Evolutionary conservation across 1,284 basidiomycete species (phyloP), one percentile per base, ranked within the genome.

Genomic region (Schizophyllum commune): DNA sequence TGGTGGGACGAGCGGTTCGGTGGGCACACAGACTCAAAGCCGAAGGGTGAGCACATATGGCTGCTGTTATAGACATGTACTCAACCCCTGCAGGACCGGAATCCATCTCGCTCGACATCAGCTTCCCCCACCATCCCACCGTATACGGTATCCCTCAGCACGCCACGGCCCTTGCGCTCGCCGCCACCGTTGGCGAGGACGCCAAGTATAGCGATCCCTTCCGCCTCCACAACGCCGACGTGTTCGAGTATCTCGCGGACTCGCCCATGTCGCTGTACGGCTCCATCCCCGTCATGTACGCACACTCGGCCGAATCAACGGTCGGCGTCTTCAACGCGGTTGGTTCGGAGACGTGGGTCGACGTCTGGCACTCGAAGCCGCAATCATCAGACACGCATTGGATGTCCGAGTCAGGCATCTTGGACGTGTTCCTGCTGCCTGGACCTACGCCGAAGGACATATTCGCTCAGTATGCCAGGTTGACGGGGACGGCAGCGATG

Each of bases 111-210:
- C 71, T 99, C 63, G 97, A 99, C 70, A 90, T 99, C 67, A 85
- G 85, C 61, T 99, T 99, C 83, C 96, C 96, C 1, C 88, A 86
- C 64, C 93, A 95, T 63, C 83, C 86, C 33, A 89, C 92, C 63
- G 86, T 98, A 62, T 99, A 93, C 68, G 96, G 97, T 61, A 94
- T 99, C 54, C 96, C 97, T 3, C 94, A 99, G 75, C 97, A 97
- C 69, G 96, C 97, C 8, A 95, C 95, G 0, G 85, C 88, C 5
- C 82, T 99, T 33, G 90, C 91, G 13, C 84, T 99, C 1, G 95
- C 94, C 5, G 85, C 89, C 5, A 98, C 95, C 1, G 82, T 84
- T 11, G 91, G 87, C 62, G 83, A 85, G 61, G 76, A 79, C 57
- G 79, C 87, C 6, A 80, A 83, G 65, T 97, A 89, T 76, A 81